phyloP scores from a whole-genome alignment of 2,329 filamentous ascomycete species.

The Colletotrichum melonis region DNA sequence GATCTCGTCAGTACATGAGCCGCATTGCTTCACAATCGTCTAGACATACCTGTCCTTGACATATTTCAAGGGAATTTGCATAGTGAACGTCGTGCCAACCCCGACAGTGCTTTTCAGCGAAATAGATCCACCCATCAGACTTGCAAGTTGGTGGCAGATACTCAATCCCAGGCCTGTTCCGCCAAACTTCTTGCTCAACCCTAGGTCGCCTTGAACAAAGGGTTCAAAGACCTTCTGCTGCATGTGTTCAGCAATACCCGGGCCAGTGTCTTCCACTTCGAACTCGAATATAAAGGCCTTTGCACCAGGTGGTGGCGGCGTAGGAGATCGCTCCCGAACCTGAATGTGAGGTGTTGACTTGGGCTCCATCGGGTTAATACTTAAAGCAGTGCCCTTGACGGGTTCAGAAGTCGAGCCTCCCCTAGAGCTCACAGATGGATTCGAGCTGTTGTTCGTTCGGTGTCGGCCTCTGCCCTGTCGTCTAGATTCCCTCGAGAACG shows the following conservation, averaged over 20 bases:
- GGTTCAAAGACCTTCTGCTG: conserved; percentile 91
- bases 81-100: conserved; percentile 82
- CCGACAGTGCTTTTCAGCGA: conserved; percentile 77
- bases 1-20: conserved; percentile 10
- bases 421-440: conserved; percentile 62
- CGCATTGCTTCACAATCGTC: no score
- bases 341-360: conserved; percentile 60
- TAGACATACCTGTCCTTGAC: conserved; percentile 72
- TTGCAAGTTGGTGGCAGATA: conserved; percentile 88
- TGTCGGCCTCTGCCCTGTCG: conserved; percentile 55
- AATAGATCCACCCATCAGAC: conserved; percentile 84
- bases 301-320: conserved; percentile 70
- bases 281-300: conserved; percentile 84
- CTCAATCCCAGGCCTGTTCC: conserved; percentile 89
- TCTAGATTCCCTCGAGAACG: conserved; percentile 60
- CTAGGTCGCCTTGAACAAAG: conserved; percentile 92
- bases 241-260: conserved; percentile 82
- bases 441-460: conserved; percentile 60
- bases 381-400: conserved; percentile 62
- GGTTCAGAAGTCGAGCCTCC: conserved; percentile 41
- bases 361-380: conserved; percentile 72
- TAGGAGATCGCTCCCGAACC: conserved; percentile 66
- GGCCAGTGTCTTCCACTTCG: conserved; percentile 88
- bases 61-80: conserved; percentile 85
- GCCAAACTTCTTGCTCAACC: conserved; percentile 89